Evolutionary conservation across 805 yeast genomes (phyloP).

Genomic region (Metschnikowia lunata): DNA sequence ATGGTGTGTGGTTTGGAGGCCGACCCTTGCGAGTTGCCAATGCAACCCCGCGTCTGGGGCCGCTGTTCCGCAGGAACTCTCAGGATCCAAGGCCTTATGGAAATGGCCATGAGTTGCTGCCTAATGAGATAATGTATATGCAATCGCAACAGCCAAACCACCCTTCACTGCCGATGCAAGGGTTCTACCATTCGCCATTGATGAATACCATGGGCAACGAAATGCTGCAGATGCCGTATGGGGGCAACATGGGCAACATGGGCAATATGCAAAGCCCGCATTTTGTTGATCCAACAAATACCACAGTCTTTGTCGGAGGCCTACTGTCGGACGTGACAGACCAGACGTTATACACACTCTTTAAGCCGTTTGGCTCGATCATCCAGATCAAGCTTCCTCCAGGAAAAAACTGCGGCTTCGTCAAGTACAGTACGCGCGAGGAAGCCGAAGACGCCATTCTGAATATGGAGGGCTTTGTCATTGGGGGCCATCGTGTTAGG

Average conservation of each 20-base stretch:
- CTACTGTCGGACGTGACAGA: conserved; percentile 62
- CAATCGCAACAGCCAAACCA: not conserved
- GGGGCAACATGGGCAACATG: not conserved
- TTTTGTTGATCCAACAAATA: conserved; percentile 36
- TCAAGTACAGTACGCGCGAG: conserved; percentile 70
- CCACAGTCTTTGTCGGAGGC: conserved; percentile 79
- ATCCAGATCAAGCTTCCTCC: conserved; percentile 70
- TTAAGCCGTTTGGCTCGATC: conserved; percentile 71
- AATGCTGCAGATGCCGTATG: not conserved
- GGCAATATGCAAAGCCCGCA: not conserved
- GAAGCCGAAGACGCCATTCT: conserved; percentile 83
- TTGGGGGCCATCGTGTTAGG: conserved; percentile 77
- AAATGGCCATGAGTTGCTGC: not conserved
- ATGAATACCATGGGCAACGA: not conserved
- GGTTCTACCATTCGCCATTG: conserved; percentile 1
- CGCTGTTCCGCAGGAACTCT: conserved; percentile 3
- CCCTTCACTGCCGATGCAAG: not conserved
- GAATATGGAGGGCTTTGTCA: conserved; percentile 86
- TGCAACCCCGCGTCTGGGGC: conserved; percentile 63
- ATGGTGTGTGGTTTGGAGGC: conserved; percentile 77
- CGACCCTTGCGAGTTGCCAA: conserved; percentile 71
- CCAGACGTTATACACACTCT: conserved; percentile 53
- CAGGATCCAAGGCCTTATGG: not conserved
- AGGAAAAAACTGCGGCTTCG: conserved; percentile 85
- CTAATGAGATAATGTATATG: conserved; percentile 3